Evolutionary conservation across 139 green algal genomes (phyloP), one percentile per base, ranked within the genome.

Genomic region (Coccomyxa sp.): DNA sequence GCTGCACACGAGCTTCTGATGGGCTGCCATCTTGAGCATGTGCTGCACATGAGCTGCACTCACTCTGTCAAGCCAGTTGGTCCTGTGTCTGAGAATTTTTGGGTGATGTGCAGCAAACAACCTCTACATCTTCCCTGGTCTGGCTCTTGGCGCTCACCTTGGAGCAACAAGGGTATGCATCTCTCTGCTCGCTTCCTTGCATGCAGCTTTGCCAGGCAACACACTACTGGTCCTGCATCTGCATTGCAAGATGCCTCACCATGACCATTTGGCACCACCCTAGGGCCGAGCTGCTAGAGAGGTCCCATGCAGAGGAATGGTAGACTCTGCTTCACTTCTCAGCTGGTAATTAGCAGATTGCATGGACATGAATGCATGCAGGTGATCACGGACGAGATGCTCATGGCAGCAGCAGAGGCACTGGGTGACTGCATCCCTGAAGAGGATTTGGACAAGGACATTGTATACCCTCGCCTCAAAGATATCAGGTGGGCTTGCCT

Each of bases 51-150:
- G 50, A 3, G 18, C 3, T 64, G 50, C 50, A 64, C 18, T 64
- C 50, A 5, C n/a, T n/a, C n/a, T 64, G 50, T 18, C 50, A 64
- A 22, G 50, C 18, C 18, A 22, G 27, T 31, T 6, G 50, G 18
- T 31, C 18, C 50, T 31, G 18, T 64, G 50, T 22, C 14, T 64
- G 50, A 64, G 18, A 64, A 31, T 5, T 22, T 22, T 3, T 64
- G 50, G 50, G 5, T 58, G 22, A 22, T 64, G 50, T 64, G 64
- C 64, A 85, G 88, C 90, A n/a, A 96, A 96, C 85, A 96, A 96
- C 85, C 86, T 93, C 82, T 92, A 88, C 81, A 87, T 95, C 55
- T 95, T 94, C 81, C 86, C 87, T 6, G 86, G 87, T 3, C 73
- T 94, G 31, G 89, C 86, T 2, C 73, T 92, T 31, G 90, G 86